A percentile compares a stretch with the other conserved stretches of the same genome.
Evolutionary conservation across 2,329 filamentous ascomycete species (phyloP).

Genomic region (Aspergillus felis): DNA sequence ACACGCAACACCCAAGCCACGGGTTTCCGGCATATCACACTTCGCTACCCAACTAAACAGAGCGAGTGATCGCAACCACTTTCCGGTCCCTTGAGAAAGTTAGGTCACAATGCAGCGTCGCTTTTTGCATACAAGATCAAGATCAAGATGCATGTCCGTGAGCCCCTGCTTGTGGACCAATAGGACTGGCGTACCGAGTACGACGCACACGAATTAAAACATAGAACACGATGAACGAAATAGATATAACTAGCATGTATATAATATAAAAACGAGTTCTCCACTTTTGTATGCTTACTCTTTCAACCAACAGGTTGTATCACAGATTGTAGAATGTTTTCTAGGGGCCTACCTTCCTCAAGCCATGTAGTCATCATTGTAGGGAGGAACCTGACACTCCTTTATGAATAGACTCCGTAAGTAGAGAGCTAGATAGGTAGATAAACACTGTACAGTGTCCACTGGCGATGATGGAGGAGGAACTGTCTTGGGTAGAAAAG

Average conservation of each 20-base stretch:
- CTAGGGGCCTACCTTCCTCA: too few relatives aligned
- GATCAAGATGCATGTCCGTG: not conserved
- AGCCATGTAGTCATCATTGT: too few relatives aligned
- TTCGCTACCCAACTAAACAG: not conserved
- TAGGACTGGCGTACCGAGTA: not conserved
- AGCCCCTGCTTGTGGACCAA: not conserved
- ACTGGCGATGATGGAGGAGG: too few relatives aligned
- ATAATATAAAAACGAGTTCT: not conserved
- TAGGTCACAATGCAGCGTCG: not conserved
- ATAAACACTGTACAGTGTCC: too few relatives aligned
- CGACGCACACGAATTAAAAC: not conserved
- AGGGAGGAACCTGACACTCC: too few relatives aligned
- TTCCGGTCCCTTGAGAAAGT: not conserved
- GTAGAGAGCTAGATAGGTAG: too few relatives aligned
- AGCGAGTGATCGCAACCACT: not conserved
- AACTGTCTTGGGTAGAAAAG: too few relatives aligned
- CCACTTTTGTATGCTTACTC: not conserved
- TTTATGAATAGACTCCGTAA: too few relatives aligned
- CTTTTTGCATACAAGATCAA: not conserved
- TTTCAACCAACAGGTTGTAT: too few relatives aligned
- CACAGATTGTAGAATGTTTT: too few relatives aligned
- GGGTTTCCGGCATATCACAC: not conserved
- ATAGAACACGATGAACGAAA: not conserved
- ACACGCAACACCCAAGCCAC: conserved; percentile 39
- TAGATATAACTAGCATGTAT: not conserved